Evolutionary conservation across 2,329 filamentous ascomycete genomes (phyloP).

Genomic region (Trichoderma asperellum): DNA sequence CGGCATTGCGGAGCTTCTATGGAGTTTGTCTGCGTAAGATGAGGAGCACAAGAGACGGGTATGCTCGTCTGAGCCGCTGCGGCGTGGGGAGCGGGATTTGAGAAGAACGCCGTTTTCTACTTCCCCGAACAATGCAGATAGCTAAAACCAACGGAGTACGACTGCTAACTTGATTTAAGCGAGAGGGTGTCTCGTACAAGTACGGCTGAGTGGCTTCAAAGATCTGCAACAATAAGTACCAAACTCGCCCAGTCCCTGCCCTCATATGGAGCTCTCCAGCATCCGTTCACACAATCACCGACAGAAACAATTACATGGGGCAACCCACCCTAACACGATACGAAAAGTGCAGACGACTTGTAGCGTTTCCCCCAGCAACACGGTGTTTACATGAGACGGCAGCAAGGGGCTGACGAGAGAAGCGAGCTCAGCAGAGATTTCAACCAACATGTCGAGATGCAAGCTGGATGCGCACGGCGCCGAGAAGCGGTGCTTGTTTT

Average conservation of each 20-base stretch:
- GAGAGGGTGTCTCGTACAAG: background rate
- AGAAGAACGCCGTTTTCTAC: background rate
- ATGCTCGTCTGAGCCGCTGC: background rate
- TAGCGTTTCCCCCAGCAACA: background rate
- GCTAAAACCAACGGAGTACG: background rate
- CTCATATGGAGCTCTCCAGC: background rate
- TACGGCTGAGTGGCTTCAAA: background rate
- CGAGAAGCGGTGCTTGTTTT: background rate
- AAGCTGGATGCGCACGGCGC: constrained; percentile 1
- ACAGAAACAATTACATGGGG: background rate
- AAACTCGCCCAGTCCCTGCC: background rate
- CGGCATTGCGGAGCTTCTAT: constrained; percentile 6
- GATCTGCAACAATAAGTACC: constrained; percentile 9
- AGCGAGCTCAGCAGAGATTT: constrained; percentile 7
- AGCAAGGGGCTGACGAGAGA: constrained; percentile 2
- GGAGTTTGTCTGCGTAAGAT: background rate
- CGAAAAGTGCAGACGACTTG: background rate
- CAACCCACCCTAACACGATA: background rate
- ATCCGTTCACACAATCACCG: background rate
- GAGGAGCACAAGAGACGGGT: background rate
- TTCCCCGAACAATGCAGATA: background rate
- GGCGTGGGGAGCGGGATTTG: background rate
- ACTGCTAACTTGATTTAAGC: background rate
- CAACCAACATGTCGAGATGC: constrained; percentile 1
- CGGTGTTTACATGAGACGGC: constrained; percentile 16